Percentiles rank a stretch among this genome's conserved stretches.
These are phyloP conservation scores for Coemansia sp. DNA, from an alignment of 192 early-diverging fungal genomes.

Conservation along the genomic window DNA sequence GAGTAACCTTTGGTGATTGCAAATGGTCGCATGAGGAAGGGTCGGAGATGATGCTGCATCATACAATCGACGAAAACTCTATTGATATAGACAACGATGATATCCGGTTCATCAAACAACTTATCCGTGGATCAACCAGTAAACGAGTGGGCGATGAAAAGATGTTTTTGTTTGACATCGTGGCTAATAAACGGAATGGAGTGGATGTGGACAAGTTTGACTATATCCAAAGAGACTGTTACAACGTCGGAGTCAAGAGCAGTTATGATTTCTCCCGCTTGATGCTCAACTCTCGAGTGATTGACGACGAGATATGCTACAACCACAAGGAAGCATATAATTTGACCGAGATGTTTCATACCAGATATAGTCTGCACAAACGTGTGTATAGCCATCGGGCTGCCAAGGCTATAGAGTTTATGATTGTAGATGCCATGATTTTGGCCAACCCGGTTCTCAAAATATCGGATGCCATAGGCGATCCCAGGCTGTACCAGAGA, in stretches of 20 bases:
- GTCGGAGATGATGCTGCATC: constrained; percentile 82
- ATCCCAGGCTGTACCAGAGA: constrained; percentile 63
- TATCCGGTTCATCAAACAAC: constrained; percentile 62
- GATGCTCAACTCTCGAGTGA: constrained; percentile 78
- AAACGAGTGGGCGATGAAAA: constrained; percentile 46
- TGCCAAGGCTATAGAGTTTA: constrained; percentile 74
- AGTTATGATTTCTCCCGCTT: constrained; percentile 62
- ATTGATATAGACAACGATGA: constrained; percentile 63
- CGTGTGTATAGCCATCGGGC: constrained; percentile 88
- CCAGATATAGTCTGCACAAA: constrained; percentile 73
- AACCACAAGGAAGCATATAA: constrained; percentile 87
- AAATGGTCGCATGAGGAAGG: constrained; percentile 74
- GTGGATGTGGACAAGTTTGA: constrained; percentile 96
- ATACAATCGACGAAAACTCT: constrained; percentile 68
- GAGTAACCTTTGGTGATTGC: constrained; percentile 46
- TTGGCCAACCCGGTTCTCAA: constrained; percentile 69
- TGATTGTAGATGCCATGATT: constrained; percentile 87
- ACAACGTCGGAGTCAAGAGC: constrained; percentile 60
- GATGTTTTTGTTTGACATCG: constrained; percentile 91
- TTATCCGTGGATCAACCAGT: constrained; percentile 60
- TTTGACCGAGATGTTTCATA: constrained; percentile 81
- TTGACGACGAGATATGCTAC: constrained; percentile 87
- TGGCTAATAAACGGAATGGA: constrained; percentile 90
- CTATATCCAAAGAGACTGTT: constrained; percentile 74
- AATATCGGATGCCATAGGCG: constrained; percentile 60